A percentile compares a stretch with the other conserved stretches of the same genome.
Conservation (phyloP, 2,329 filamentous ascomycete genomes). For the Ceratocystis albifundus region DNA sequence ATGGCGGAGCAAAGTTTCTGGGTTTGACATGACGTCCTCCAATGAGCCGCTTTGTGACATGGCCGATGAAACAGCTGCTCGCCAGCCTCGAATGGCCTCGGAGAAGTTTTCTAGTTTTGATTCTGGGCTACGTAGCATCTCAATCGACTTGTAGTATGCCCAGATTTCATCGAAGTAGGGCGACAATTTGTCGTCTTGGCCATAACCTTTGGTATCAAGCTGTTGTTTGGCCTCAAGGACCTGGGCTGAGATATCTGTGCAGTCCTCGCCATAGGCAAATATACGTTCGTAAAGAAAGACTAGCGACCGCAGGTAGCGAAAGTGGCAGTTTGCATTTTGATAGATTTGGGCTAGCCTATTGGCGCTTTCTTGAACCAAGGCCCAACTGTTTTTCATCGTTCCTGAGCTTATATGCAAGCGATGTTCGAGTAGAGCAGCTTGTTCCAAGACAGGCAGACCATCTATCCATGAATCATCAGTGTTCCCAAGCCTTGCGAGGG, state of each 20-base stretch:
- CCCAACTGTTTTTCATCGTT: constrained; percentile 30
- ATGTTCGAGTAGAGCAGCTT: constrained; percentile 49
- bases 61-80: constrained; percentile 18
- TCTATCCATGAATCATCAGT: constrained; percentile 47
- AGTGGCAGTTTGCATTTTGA: constrained; percentile 38
- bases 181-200: constrained; percentile 16
- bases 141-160: constrained; percentile 23
- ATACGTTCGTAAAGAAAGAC: constrained; percentile 34
- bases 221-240: constrained; percentile 16
- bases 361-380: constrained; percentile 37
- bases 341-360: constrained; percentile 41
- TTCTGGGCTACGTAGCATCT: constrained; percentile 18
- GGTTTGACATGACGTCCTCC: constrained; percentile 28
- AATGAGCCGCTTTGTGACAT: constrained; percentile 22
- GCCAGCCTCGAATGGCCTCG: constrained; percentile 21
- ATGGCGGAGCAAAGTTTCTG: constrained; percentile 39
- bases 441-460: constrained; percentile 41
- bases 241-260: neutral
- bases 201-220: constrained; percentile 17
- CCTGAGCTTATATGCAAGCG: constrained; percentile 26
- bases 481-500: constrained; percentile 45
- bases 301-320: constrained; percentile 43
- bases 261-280: constrained; percentile 20
- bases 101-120: constrained; percentile 10
- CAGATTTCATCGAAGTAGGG: constrained; percentile 21